Conservation (phyloP, 108 stramenopile species). For the Cyclotella baltica region DNA sequence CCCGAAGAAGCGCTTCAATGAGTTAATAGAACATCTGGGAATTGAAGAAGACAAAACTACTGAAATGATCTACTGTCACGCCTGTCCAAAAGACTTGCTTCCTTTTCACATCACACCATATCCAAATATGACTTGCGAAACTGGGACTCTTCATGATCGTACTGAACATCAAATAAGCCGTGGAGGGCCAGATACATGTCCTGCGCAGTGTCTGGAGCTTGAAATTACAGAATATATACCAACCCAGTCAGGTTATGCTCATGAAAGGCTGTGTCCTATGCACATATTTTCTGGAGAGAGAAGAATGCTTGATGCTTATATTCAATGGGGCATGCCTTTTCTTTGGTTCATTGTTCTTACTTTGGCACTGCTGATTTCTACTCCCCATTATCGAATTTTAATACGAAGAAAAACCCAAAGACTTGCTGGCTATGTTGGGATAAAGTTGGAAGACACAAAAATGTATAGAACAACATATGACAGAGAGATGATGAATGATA, state of each 20-base stretch:
- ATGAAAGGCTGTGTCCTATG: slow-evolving; percentile 17
- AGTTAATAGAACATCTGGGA: too few species aligned
- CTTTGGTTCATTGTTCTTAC: too few species aligned
- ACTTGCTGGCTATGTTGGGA: too few species aligned
- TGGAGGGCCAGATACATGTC: background rate
- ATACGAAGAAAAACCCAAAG: too few species aligned
- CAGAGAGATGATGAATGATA: too few species aligned
- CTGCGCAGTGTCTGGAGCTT: background rate
- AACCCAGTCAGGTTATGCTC: slow-evolving; percentile 3
- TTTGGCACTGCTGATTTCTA: too few species aligned
- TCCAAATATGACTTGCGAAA: slow-evolving; percentile 17
- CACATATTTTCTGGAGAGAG: too few species aligned
- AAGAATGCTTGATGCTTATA: too few species aligned
- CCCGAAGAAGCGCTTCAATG: slow-evolving; percentile 12
- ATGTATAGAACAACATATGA: too few species aligned
- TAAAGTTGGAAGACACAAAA: too few species aligned
- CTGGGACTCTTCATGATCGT: background rate
- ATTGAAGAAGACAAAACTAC: background rate
- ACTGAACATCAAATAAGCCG: background rate
- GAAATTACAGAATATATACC: background rate
- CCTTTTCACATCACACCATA: slow-evolving; percentile 14
- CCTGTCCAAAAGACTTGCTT: slow-evolving; percentile 6
- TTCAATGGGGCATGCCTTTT: too few species aligned
- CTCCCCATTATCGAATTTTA: too few species aligned
- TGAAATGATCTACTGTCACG: slow-evolving; percentile 7